Base-by-base conservation (phyloP, 2,329 filamentous ascomycete genomes). In the Beauveria australis region DNA sequence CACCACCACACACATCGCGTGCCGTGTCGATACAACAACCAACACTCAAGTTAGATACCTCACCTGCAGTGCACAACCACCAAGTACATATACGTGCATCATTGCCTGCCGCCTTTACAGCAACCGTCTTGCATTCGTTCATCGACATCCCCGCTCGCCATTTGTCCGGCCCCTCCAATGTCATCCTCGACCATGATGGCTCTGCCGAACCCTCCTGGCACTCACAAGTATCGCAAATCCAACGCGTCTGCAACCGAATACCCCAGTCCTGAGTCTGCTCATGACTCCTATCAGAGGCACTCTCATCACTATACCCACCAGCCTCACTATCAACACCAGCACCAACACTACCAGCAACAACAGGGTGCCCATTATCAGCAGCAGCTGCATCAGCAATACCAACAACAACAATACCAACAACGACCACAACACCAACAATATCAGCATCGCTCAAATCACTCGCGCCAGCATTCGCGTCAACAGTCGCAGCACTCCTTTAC, bases 101-200 rank as follows among this genome's bases (percentile, higher is more conserved):
- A 49, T 43, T 40, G 24, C 24, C 48, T 24, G 30, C 56, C 53
- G 46, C 53, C 51, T 62, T 53, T 52, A 37, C 59, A 30, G 3
- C 48, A 47, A 14, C 48, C 41, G 59, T 59, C 61, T 63, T 60
- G 46, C 63, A 64, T 63, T n/a, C 16, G 40, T 43, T 59, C 12
- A 63, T 64, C 53, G 44, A 61, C 26, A 57, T 57, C 9, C 44
- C 48, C 37, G 49, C 22, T 33, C 43, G 26, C 30, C 48, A 44
- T 37, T 24, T n/a, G 16, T 6, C 28, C n/a, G 8, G 8, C 43
- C 14, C 30, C 26, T 5, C 24, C 49, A 30, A 62, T 62, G 59
- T 55, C 60, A 41, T 63, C 48, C 33, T 59, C 52, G 53, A 66
- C 51, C 51, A 73, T 73, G 70, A 70, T 73, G 28, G 62, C 70